A percentile compares a stretch with the other conserved stretches of the same genome.
Conservation (phyloP, 768 basidiomycete genomes). For the Pisolithus orientalis region DNA sequence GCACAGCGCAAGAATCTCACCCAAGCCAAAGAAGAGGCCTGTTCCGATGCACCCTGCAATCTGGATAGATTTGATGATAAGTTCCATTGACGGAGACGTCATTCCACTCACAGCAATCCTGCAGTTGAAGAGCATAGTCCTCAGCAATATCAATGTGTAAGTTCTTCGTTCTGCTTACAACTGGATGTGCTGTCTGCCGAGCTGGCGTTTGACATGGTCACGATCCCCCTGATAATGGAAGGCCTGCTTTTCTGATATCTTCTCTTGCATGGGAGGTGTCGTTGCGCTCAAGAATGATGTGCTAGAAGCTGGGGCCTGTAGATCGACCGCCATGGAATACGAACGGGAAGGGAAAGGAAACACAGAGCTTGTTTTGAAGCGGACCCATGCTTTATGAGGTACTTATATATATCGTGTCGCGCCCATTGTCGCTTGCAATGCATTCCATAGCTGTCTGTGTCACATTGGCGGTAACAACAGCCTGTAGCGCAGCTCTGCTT, state of each 20-base stretch:
- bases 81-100: neutral
- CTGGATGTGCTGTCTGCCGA: constrained; percentile 16
- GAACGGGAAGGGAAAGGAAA: too few relatives aligned
- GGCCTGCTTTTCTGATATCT: neutral
- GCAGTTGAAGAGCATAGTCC: neutral
- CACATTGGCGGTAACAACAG: neutral
- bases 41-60: constrained; percentile 27
- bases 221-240: constrained; percentile 11
- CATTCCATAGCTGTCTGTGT: neutral
- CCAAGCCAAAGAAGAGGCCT: constrained; percentile 26
- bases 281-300: too few relatives aligned
- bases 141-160: neutral
- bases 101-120: constrained; percentile 16
- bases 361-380: too few relatives aligned
- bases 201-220: constrained; percentile 14
- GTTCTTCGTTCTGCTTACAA: constrained; percentile 5
- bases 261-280: neutral
- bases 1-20: constrained; percentile 18
- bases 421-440: neutral
- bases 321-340: too few relatives aligned
- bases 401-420: too few relatives aligned
- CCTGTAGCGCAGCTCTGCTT: neutral
- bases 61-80: constrained; percentile 1
- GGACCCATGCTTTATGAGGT: too few relatives aligned
- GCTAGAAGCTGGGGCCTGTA: too few relatives aligned